Conservation (phyloP, 306 rosid genomes). For the Prunus dulcis region DNA sequence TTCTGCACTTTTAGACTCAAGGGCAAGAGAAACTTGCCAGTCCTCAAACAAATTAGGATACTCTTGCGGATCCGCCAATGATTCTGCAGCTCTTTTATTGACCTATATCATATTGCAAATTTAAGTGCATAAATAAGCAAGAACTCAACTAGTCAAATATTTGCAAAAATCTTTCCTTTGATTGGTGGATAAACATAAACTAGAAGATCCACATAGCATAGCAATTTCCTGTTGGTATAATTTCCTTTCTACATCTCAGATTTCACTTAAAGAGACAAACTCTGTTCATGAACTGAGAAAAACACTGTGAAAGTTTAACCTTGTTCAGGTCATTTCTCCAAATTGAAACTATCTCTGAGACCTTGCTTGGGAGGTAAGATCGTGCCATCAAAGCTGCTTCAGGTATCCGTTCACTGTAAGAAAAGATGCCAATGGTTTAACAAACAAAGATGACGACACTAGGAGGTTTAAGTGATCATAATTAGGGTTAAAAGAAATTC, state of each 20-base stretch:
- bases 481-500: not conserved
- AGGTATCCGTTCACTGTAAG: constrained; percentile 88
- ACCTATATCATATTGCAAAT: constrained; percentile 49
- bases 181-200: not conserved
- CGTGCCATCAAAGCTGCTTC: constrained; percentile 99
- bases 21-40: constrained; percentile 89
- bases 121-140: constrained; percentile 4
- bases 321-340: constrained; percentile 91
- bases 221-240: not conserved
- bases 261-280: not conserved
- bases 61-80: constrained; percentile 98
- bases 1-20: constrained; percentile 69
- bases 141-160: not conserved
- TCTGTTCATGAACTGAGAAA: not conserved
- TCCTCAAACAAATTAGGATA: constrained; percentile 95
- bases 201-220: not conserved
- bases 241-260: not conserved
- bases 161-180: not conserved
- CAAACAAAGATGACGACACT: not conserved
- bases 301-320: constrained; percentile 35
- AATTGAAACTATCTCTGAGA: constrained; percentile 81
- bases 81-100: constrained; percentile 88
- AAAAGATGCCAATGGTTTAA: constrained; percentile 10
- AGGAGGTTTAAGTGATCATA: not conserved
- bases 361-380: constrained; percentile 98